Base-by-base conservation (phyloP, 371 early-diverging fungal genomes). In the Mortierella sp. region DNA sequence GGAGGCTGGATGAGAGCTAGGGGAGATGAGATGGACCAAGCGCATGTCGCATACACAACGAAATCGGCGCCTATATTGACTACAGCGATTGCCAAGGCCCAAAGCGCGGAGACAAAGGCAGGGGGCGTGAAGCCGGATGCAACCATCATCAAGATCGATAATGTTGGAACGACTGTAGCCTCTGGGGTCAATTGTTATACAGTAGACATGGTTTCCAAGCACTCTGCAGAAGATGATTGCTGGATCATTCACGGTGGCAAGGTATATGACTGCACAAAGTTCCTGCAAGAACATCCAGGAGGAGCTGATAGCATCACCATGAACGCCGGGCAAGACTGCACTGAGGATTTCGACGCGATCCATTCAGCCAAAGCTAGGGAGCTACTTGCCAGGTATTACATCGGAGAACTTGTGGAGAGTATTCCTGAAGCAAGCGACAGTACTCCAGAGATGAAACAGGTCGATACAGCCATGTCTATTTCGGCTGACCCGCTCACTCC, bases 231-330 rank as follows among this genome's bases (percentile, higher is more conserved):
- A 5, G 28, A 55, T 20, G 97, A 97, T 75, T 86, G 91, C 73
- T 99, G 99, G 99, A 95, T 97, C 80, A 92, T 95, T 54, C 87
- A 97, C 54, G 84, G 87, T 47, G 92, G 92, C 64, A 93, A 93
- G 70, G 97, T 99, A 5, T 98, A 96, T 83, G 94, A 99, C 78
- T 90, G 94, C 40, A 96, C 97, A 45, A 86, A 87, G 6, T 99
- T 98, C 76, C 62, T 97, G 66, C 86, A 93, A 69, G 88, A 91
- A 64, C 98, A 98, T 79, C 99, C 99, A 9, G 99, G 99, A 60
- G 99, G 99, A 16, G 89, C 86, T 40, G 88, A 88, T 63, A 92
- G 91, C 39, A 89, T 94, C 55, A 73, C 88, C 14, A 91, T 92
- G 75, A 84, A 86, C 60, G 93, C 89, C 12, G 97, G 97, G 51